These are phyloP conservation scores for Populus tremula DNA, from an alignment of 345 rosid genomes.

Conservation along the genomic window DNA sequence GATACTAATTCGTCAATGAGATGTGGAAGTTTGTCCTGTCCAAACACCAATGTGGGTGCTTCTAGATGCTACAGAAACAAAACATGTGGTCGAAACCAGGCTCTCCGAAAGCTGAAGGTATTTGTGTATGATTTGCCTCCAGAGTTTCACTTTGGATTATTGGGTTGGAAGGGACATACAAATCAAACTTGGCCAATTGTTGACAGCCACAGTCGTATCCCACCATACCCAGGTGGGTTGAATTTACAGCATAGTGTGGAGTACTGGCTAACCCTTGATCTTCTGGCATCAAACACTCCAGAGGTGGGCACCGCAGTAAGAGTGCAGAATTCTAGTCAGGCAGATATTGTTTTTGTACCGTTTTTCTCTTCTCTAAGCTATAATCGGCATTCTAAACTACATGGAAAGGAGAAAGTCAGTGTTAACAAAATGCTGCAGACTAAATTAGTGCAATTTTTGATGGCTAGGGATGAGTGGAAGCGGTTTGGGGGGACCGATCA, in stretches of 20 bases:
- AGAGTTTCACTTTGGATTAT: constrained; percentile 80
- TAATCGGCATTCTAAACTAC: constrained; percentile 63
- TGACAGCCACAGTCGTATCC: constrained; percentile 37
- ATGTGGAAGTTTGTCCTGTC: constrained; percentile 18
- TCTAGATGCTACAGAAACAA: constrained; percentile 14
- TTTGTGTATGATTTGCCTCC: constrained; percentile 80
- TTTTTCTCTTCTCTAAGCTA: constrained; percentile 80
- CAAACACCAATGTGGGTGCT: constrained; percentile 9
- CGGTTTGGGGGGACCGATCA: constrained; percentile 26
- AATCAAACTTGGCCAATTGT: constrained; percentile 66
- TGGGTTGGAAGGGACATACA: constrained; percentile 70
- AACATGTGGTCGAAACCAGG: constrained; percentile 28
- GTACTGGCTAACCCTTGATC: constrained; percentile 91
- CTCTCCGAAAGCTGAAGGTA: constrained; percentile 55
- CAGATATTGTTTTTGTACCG: constrained; percentile 77
- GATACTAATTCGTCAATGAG: constrained; percentile 15
- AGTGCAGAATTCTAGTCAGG: constrained; percentile 58
- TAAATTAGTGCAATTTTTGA: constrained; percentile 38
- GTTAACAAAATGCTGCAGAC: constrained; percentile 63
- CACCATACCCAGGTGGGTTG: constrained; percentile 72
- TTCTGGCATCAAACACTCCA: constrained; percentile 57
- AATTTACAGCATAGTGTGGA: constrained; percentile 88
- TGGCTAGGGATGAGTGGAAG: constrained; percentile 24
- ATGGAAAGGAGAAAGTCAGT: constrained; percentile 49
- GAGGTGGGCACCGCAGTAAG: constrained; percentile 45